Base-by-base conservation (phyloP, 2,329 filamentous ascomycete species). In the Dactylonectria estremocensis region DNA sequence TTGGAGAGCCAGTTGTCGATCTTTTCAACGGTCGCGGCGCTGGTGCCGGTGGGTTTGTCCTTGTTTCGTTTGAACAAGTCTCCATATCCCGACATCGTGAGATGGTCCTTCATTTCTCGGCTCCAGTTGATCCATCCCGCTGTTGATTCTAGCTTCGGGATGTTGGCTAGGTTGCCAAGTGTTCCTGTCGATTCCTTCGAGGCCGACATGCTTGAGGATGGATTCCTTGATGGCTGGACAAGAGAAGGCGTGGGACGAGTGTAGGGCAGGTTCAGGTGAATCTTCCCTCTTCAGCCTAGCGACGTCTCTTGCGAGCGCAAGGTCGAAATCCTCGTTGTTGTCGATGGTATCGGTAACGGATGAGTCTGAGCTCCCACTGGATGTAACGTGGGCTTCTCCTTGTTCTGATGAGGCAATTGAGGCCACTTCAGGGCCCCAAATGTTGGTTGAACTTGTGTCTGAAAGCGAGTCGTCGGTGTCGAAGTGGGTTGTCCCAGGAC, bases 151-250 rank as follows among this genome's bases (percentile, higher is more conserved):
- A 35, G 48, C 24, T 50, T 50, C 8, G 48, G 22, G 48, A 50
- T 35, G 33, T 35, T 35, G 33, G 18, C 20, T 20, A 24, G 33
- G 20, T 24, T 50, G 48, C 13, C 48, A 28, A 22, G 22, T 6
- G 33, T 50, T 50, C 48, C 48, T 24, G 48, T 24, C 13, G 48
- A 50, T 24, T 50, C 48, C 43, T 46, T 22, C 37, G 20, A 53
- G 61, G 28, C 35, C 13, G 55, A 43, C 54, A 63, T 13, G 48
- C 48, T 50, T 22, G 22, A 50, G 48, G 22, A 35, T 35, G 31
- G 49, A 53, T 53, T 53, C 24, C 49, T 53, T 35, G 31, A 53
- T 53, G 49, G 49, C 31, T 53, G 45, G 45, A 49, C 45, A 20
- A 48, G 16, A 48, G 45, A 20, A 48, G 45, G 45, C 45, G 16